Conservation (phyloP, 305 asterid species). For the Fraxinus floribunda region DNA sequence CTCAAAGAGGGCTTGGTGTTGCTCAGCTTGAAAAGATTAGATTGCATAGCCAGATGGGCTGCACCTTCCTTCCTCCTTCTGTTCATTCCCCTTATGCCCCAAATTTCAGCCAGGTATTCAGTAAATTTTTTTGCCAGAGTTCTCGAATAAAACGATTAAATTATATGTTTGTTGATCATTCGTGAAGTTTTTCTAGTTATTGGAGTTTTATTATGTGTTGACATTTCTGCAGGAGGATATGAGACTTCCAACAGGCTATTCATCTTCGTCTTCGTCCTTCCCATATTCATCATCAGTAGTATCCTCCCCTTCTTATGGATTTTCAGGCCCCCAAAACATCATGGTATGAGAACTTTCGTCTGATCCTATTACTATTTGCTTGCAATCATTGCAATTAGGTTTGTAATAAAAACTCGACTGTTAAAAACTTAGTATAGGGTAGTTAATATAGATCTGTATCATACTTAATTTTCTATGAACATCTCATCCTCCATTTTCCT, state of each 20-base stretch:
- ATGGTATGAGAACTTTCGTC: constrained; percentile 39
- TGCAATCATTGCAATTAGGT: not conserved
- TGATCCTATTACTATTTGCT: too few relatives aligned
- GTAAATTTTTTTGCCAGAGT: not conserved
- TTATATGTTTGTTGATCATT: not conserved
- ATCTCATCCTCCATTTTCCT: not conserved
- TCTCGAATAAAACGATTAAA: not conserved
- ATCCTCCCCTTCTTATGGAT: constrained; percentile 49
- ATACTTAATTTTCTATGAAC: not conserved
- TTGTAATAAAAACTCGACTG: not conserved
- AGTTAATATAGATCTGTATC: not conserved
- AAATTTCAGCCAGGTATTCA: constrained; percentile 45
- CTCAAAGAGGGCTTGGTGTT: constrained; percentile 91
- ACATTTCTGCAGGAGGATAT: constrained; percentile 58
- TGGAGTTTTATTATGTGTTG: not conserved
- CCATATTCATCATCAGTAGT: constrained; percentile 42
- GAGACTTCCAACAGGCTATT: constrained; percentile 56
- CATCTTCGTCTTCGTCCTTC: constrained; percentile 47
- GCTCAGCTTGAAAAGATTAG: constrained; percentile 96
- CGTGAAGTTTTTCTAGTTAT: too few relatives aligned
- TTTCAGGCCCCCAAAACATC: constrained; percentile 47
- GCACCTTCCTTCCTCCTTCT: constrained; percentile 34
- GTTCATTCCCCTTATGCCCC: constrained; percentile 50
- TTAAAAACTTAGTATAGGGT: not conserved
- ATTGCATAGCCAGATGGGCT: constrained; percentile 71